Conservation (phyloP, 1,284 basidiomycete genomes). For the Fomitiporia mediterranea region DNA sequence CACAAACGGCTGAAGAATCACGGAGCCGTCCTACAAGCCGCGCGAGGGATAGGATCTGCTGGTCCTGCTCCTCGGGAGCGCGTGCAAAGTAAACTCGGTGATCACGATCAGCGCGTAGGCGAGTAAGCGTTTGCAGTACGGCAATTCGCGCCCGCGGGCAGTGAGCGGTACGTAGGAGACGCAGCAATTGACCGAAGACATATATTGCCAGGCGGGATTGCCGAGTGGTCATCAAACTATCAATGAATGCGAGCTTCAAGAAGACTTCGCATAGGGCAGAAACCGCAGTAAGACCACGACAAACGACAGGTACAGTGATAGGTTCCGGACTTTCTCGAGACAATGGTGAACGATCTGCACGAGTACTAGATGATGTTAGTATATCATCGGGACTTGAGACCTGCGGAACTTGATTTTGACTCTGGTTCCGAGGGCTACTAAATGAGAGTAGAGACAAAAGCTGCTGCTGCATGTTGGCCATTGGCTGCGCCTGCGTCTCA, state of each 20-base stretch:
- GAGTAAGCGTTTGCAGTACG: slow-evolving; percentile 84
- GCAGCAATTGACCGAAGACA: slow-evolving; percentile 48
- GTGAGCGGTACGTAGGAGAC: slow-evolving; percentile 39
- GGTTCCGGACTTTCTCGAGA: slow-evolving; percentile 24
- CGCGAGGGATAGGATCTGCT: slow-evolving; percentile 9
- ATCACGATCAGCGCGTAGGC: slow-evolving; percentile 86
- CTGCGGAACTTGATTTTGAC: slow-evolving; percentile 20
- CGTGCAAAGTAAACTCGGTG: slow-evolving; percentile 76
- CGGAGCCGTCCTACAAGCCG: slow-evolving; percentile 14
- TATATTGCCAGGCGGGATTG: slow-evolving; percentile 47
- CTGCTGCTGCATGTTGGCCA: slow-evolving; percentile 54
- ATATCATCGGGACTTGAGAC: neutral
- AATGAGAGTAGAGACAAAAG: slow-evolving; percentile 55
- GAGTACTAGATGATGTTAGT: neutral
- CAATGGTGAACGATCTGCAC: neutral
- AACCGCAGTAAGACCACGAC: slow-evolving; percentile 54
- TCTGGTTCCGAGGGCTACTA: slow-evolving; percentile 50
- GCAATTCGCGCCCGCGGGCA: slow-evolving; percentile 66
- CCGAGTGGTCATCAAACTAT: slow-evolving; percentile 41
- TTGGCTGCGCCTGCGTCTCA: slow-evolving; percentile 46
- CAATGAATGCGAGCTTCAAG: slow-evolving; percentile 64
- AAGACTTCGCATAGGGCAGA: slow-evolving; percentile 64
- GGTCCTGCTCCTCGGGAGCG: slow-evolving; percentile 34
- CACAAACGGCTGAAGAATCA: slow-evolving; percentile 2
- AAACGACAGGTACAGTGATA: slow-evolving; percentile 29